phyloP scores from a whole-genome alignment of 2,329 filamentous ascomycete genomes.

The Neonectria coccinea region DNA sequence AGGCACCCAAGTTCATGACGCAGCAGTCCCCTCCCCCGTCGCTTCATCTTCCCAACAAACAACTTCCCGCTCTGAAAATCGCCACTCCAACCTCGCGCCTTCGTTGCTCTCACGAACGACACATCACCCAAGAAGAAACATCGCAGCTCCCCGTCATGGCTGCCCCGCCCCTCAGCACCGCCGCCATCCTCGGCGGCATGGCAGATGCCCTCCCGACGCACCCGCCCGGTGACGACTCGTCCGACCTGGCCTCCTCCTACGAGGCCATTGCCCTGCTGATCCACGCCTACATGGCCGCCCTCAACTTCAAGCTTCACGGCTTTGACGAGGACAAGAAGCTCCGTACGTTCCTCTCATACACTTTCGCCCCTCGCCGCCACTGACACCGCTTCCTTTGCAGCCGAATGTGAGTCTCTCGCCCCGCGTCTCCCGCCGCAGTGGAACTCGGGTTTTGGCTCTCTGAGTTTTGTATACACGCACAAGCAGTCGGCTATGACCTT shows the following conservation, averaged over 20 bases:
- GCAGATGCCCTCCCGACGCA: slow-evolving; percentile 70
- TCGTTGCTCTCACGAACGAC: slow-evolving; percentile 5
- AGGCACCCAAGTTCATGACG: slow-evolving; percentile 45
- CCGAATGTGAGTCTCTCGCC: slow-evolving; percentile 66
- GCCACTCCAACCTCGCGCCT: slow-evolving; percentile 11
- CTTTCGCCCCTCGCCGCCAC: neutral
- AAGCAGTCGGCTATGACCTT: slow-evolving; percentile 87
- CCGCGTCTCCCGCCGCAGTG: slow-evolving; percentile 79
- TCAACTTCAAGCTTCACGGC: slow-evolving; percentile 84
- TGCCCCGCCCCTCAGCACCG: slow-evolving; percentile 42
- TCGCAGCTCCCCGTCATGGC: slow-evolving; percentile 35
- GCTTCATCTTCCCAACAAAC: slow-evolving; percentile 9
- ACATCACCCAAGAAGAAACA: neutral
- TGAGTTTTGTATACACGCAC: slow-evolving; percentile 89
- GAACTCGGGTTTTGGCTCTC: slow-evolving; percentile 79
- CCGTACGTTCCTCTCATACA: slow-evolving; percentile 58
- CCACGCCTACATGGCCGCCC: slow-evolving; percentile 84
- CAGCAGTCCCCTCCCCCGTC: slow-evolving; percentile 24
- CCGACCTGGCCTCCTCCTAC: slow-evolving; percentile 76
- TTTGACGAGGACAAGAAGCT: slow-evolving; percentile 85
- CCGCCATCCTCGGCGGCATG: slow-evolving; percentile 66
- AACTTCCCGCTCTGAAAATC: neutral
- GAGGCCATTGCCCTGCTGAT: slow-evolving; percentile 87
- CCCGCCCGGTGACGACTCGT: slow-evolving; percentile 63
- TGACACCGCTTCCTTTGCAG: slow-evolving; percentile 31